phyloP scores from a whole-genome alignment of 164 flowering plant genomes.

The Vitis riparia region DNA sequence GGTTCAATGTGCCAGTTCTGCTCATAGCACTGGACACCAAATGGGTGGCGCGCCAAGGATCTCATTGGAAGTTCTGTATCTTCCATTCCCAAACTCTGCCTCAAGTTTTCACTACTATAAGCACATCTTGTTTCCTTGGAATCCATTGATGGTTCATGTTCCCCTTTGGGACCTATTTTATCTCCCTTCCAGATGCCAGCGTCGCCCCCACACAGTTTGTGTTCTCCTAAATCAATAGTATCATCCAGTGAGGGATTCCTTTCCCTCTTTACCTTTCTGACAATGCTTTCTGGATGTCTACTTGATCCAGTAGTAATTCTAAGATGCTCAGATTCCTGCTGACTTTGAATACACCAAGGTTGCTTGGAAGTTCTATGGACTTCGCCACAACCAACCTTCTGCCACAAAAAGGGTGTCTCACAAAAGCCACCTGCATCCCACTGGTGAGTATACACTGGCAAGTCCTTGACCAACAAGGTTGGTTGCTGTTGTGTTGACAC shows the following conservation, averaged over 20 bases:
- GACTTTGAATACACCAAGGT: conserved; percentile 13
- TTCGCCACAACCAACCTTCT: conserved; percentile 12
- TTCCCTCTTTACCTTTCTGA: conserved; percentile 15
- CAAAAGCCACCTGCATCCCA: conserved; percentile 11
- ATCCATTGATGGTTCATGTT: conserved; percentile 3
- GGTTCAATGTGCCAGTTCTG: conserved; percentile 11
- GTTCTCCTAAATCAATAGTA: conserved; percentile 13
- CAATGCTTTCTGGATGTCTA: conserved; percentile 2
- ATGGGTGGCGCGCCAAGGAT: conserved; percentile 14
- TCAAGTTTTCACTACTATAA: conserved; percentile 3
- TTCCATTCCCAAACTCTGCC: conserved; percentile 17
- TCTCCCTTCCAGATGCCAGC: neutral
- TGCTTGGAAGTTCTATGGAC: conserved; percentile 12
- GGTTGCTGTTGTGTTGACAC: conserved; percentile 7
- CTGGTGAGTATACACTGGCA: conserved; percentile 12
- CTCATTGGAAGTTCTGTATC: conserved; percentile 9
- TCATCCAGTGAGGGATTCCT: conserved; percentile 13
- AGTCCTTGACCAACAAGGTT: conserved; percentile 7
- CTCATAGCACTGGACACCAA: conserved; percentile 9
- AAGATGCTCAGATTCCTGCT: conserved; percentile 6
- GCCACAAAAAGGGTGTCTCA: conserved; percentile 16
- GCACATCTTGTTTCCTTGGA: conserved; percentile 7
- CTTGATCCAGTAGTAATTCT: conserved; percentile 7
- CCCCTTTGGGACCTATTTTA: conserved; percentile 12
- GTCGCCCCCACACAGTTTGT: conserved; percentile 6